Conservation (phyloP, 805 yeast genomes). For the Saccharomycopsis sp. region DNA sequence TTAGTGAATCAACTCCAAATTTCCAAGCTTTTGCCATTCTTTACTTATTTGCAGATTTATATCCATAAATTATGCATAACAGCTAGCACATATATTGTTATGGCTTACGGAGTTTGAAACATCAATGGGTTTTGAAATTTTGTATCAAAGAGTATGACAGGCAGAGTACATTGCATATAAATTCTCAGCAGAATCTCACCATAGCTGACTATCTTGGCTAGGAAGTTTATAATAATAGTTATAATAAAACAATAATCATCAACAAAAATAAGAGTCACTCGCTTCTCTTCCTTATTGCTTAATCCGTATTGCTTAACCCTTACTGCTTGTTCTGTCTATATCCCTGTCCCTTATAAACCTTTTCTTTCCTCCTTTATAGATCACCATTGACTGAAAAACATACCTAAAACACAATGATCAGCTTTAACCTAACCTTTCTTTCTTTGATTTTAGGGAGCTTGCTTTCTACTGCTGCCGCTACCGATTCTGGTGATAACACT, state of each 20-base stretch:
- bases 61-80: too few species aligned
- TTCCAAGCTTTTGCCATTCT: too few species aligned
- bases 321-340: too few species aligned
- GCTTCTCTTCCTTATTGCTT: background rate
- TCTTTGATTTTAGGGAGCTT: background rate
- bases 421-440: background rate
- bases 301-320: too few species aligned
- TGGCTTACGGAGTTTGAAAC: background rate
- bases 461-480: background rate
- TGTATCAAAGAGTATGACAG: background rate
- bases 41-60: too few species aligned
- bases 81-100: background rate
- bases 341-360: too few species aligned
- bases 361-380: too few species aligned
- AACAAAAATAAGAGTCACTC: background rate
- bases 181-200: background rate
- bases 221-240: background rate
- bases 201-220: background rate
- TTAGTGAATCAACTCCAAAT: too few species aligned
- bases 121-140: background rate
- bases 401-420: background rate
- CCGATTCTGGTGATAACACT: background rate
- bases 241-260: background rate
- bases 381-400: too few species aligned
- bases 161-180: background rate